Base-by-base conservation (phyloP, 2,329 filamentous ascomycete species). In the Nigrograna mackinnonii region DNA sequence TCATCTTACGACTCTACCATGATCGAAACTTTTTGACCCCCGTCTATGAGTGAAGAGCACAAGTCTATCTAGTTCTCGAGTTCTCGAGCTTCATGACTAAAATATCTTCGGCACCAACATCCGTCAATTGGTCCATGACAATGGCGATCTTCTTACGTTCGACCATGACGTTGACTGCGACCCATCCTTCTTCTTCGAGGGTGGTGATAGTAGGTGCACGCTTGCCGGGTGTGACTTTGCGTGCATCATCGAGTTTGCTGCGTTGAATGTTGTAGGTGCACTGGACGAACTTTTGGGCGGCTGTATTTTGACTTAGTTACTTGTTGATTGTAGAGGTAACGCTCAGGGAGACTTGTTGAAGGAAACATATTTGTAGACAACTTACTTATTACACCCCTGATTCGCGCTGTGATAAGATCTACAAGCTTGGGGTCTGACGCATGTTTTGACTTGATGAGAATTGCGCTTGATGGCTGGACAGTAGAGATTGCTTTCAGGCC, bases 251-350 rank as follows among this genome's bases (percentile, higher is more conserved):
- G 43, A 99, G 81, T 40, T 82, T 80, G 35, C 72, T 67, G 47
- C 91, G 84, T 55, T 88, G 80, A 45, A 97, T 83, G 73, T 99
- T 99, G 79, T 97, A 99, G 65, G 95, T 91, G 76, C 94, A 97
- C 21, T 97, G 82, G 20, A 97, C 90, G 66, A 88, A 97, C 70
- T 84, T 86, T 74, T 99, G 90, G 7, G 94, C 94, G 31, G 90
- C 81, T 84, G 49, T 5, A 28, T 5, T 5, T 11, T 13, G 6
- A 13, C 34, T 62, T 46, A 60, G 51, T 22, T 21, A 22, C 5
- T 6, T 16, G 20, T 24, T n/a, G 17, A 18, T 9, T 9, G 24
- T 28, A 28, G 24, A 28, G 24, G 24, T 28, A 28, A n/a, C n/a
- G n/a, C n/a, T n/a, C n/a, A n/a, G n/a, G n/a, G 24, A 28, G 24